Evolutionary conservation across 305 asterid species (phyloP), one percentile per base, ranked within the genome.

Genomic region (Fraxinus albicans): DNA sequence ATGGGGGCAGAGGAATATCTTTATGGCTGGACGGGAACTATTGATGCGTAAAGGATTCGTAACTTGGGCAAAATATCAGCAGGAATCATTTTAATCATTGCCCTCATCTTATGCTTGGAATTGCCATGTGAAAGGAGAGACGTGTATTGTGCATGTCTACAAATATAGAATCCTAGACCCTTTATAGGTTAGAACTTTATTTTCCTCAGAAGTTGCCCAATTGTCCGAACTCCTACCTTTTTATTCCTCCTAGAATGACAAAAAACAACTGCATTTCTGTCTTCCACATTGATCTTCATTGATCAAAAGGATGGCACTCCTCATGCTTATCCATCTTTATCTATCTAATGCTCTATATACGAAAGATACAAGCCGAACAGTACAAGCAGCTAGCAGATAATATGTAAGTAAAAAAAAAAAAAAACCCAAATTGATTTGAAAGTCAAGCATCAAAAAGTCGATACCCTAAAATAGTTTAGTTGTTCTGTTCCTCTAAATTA

Each of bases 161-260:
- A 77, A 58, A 34, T 23, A 15, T 55, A 15, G 83, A 17, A 27
- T 65, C 58, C 76, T 79, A 69, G 79, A 50, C 79, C 76, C 81
- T 77, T 63, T 69, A 67, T 69, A 69, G 13, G 38, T 29, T 29
- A 29, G 38, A 29, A 69, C 8, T 69, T 69, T 10, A 67, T 29
- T 67, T 23, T 67, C 75, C 38, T 25, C 19, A 27, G 35, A 4
- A 69, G 75, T 29, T 29, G 19, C 10, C 19, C 21, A 69, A 69
- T 3, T 69, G 75, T 27, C 8, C 38, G 29, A 69, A 10, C 38
- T 69, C 19, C 38, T 4, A 29, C 38, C 3, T 4, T 29, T 25
- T 12, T 27, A 29, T 25, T 25, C 13, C 75, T 69, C 21, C 75
- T 10, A 69, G 75, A 33, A 25, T 69, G 36, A 69, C 19, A 29